Conservation (phyloP, 23 red algal genomes). For the Gracilariopsis chorda region DNA sequence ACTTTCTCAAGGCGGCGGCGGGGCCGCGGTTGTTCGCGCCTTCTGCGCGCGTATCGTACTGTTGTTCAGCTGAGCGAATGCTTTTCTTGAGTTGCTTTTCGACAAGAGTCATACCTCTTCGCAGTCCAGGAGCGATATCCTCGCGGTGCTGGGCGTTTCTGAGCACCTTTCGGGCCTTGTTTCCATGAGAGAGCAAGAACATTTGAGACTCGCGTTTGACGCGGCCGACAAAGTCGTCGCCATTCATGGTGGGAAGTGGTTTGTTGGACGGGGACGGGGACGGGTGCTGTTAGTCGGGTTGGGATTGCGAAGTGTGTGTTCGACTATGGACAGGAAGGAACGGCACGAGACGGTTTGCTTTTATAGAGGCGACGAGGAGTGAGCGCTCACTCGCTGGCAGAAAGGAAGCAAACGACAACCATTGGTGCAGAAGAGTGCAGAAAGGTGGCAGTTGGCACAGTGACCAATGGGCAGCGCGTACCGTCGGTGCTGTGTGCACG, state of each 20-base stretch:
- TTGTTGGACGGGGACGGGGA: not conserved
- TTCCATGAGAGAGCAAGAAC: not conserved
- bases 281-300: not conserved
- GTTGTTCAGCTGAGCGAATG: not conserved
- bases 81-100: not conserved
- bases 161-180: not conserved
- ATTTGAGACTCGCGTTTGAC: conserved; percentile 3
- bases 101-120: not conserved
- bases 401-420: no score
- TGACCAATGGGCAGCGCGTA: not conserved
- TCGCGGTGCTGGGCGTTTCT: not conserved
- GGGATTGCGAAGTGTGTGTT: not conserved
- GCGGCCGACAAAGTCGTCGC: not conserved
- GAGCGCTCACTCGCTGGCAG: not conserved
- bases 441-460: not conserved
- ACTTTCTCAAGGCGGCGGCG: not conserved
- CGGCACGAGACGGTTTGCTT: not conserved
- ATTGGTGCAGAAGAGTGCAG: no score
- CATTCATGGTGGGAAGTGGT: not conserved
- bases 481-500: not conserved
- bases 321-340: not conserved
- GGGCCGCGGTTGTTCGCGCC: not conserved
- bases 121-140: not conserved
- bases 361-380: not conserved
- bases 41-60: not conserved